Evolutionary conservation across 1,284 basidiomycete genomes (phyloP).

Genomic region (Phenoliferia sp.): DNA sequence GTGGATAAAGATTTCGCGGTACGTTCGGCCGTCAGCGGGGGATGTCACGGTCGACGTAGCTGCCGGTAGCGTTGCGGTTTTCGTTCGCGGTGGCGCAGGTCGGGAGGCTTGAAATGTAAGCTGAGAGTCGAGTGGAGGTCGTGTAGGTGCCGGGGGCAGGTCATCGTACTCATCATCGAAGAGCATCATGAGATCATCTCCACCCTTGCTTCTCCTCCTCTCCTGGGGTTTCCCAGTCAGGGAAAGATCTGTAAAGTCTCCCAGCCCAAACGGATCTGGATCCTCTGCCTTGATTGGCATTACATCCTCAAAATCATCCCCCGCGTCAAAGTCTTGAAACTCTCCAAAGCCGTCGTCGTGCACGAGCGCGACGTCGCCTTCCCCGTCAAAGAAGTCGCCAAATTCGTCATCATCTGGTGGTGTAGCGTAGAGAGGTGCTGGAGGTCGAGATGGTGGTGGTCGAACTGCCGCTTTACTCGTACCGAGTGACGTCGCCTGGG

Average conservation of each 20-base stretch:
- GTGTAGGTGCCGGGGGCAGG: neutral
- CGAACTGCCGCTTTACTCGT: too few species aligned
- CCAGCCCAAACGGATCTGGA: conserved; percentile 15
- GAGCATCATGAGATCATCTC: conserved; percentile 42
- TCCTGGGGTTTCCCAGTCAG: neutral
- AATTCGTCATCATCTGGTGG: conserved; percentile 67
- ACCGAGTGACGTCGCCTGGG: neutral
- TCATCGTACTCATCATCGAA: conserved; percentile 37
- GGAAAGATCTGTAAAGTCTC: conserved; percentile 13
- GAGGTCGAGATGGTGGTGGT: neutral
- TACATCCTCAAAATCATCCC: neutral
- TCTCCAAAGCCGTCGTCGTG: conserved; percentile 52
- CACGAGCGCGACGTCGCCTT: neutral
- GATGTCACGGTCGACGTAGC: neutral
- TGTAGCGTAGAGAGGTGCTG: neutral
- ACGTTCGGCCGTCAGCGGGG: neutral
- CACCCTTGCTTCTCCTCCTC: conserved; percentile 4
- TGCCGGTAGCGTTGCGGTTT: neutral
- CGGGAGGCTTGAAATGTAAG: neutral
- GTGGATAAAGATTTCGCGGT: conserved; percentile 26
- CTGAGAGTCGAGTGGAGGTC: neutral
- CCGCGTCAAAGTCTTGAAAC: conserved; percentile 49
- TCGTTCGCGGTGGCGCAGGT: neutral
- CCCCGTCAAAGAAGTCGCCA: conserved; percentile 60
- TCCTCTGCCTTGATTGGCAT: neutral